Conservation (phyloP, 1,139 yeast genomes). For the Suhomyces wounanorum region DNA sequence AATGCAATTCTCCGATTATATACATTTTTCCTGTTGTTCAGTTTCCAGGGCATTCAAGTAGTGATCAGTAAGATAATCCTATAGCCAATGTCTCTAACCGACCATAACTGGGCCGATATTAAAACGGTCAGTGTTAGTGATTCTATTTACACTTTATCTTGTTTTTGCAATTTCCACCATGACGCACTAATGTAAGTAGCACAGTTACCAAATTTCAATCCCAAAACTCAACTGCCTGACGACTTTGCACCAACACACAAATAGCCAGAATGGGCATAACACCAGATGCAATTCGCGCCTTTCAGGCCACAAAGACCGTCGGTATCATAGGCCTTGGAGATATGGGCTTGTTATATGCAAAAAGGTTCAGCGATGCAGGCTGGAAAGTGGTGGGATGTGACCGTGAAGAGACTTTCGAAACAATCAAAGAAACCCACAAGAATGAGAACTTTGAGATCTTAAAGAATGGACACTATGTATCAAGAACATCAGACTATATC, state of each 20-base stretch:
- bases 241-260: neutral
- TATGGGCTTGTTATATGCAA: slow-evolving; percentile 91
- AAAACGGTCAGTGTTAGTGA: too few relatives aligned
- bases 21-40: too few relatives aligned
- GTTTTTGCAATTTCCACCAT: neutral
- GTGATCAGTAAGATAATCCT: too few relatives aligned
- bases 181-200: neutral
- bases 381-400: slow-evolving; percentile 95
- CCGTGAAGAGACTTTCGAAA: slow-evolving; percentile 63
- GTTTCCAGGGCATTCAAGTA: too few relatives aligned
- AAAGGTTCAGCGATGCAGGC: slow-evolving; percentile 74
- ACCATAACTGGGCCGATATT: too few relatives aligned
- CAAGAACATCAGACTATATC: slow-evolving; percentile 76
- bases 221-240: neutral
- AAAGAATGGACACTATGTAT: slow-evolving; percentile 78
- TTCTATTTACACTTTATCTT: too few relatives aligned
- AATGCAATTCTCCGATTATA: too few relatives aligned
- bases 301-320: slow-evolving; percentile 46
- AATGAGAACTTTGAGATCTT: slow-evolving; percentile 56
- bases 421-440: slow-evolving; percentile 42
- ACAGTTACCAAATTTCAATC: neutral
- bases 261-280: neutral
- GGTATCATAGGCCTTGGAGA: slow-evolving; percentile 97
- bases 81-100: too few relatives aligned
- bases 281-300: slow-evolving; percentile 1